Base-by-base conservation (phyloP, 1,284 basidiomycete genomes). In the Xerocomus nothofagi region DNA sequence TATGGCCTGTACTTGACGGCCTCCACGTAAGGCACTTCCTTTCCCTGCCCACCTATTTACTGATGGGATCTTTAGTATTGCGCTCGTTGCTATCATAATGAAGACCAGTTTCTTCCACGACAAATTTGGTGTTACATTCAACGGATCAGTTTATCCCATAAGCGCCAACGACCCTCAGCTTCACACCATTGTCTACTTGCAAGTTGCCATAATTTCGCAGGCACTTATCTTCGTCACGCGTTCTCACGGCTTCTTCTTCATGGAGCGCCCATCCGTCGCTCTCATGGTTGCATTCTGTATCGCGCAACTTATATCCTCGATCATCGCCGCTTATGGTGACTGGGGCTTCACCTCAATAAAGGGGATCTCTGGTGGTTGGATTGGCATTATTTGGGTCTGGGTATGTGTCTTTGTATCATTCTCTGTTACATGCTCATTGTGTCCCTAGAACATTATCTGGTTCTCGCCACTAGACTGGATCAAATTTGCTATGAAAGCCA, bases 191-290 rank as follows among this genome's bases (percentile, higher is more conserved):
- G 75, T 91, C 54, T 93, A 93, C 77, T 81, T 93, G 57, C 89
- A 93, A 72, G 95, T 98, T 56, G 95, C 95, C 58, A 95, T 98
- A 73, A 97, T 98, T 74, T 98, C 95, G 50, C 95, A 98, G 73
- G 95, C 95, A 4, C 79, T 98, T 54, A 97, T 98, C 79, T 97
- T 97, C 77, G 83, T 96, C 71, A 97, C 94, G 31, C 93, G 94
- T 77, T 88, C 94, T 60, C 95, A 98, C 71, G 82, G 91, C 24
- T 96, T 93, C 81, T 98, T 94, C 83, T 98, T 96, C 82, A 93
- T 93, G 89, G 95, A 98, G 75, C 87, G 94, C 55, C 95, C 94
- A 21, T 96, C 94, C 39, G 75, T 80, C 45, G 95, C 95, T 39
- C 82, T 98, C 49, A 79, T 98, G 76, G 72, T 75, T 58, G 95